A percentile compares a stretch with the other conserved stretches of the same genome.
Conservation (phyloP, 2,329 filamentous ascomycete species). For the Dactylellina sp. region DNA sequence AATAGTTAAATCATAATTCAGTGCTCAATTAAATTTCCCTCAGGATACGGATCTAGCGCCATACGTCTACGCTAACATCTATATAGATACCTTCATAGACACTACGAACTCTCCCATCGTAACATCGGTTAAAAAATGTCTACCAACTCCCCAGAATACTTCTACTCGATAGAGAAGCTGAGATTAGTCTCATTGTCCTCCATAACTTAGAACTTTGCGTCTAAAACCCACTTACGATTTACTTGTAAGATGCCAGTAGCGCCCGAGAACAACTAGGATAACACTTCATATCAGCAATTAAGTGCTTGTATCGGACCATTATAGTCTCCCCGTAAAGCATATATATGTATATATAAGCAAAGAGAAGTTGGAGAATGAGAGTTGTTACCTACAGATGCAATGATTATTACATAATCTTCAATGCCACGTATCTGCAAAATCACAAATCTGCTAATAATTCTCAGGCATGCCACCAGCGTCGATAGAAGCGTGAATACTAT, state of each 20-base stretch:
- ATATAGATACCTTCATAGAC: conserved; percentile 19
- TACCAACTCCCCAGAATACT: conserved; percentile 21
- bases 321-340: no score
- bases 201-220: not conserved
- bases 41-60: not conserved
- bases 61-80: not conserved
- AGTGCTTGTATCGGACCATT: not conserved
- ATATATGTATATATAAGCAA: not conserved
- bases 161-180: not conserved
- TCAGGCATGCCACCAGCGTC: conserved; percentile 4
- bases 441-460: conserved; percentile 14
- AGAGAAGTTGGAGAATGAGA: not conserved
- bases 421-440: conserved; percentile 2
- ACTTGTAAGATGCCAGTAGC: conserved; percentile 12
- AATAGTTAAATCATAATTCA: not conserved
- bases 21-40: not conserved
- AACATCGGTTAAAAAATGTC: conserved; percentile 14
- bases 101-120: conserved; percentile 5
- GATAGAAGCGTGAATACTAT: conserved; percentile 10
- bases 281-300: conserved; percentile 3
- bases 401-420: conserved; percentile 10
- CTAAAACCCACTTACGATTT: conserved; percentile 6
- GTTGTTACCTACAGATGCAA: conserved; percentile 14
- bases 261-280: conserved; percentile 9
- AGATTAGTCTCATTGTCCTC: conserved; percentile 3